Percentiles rank a stretch among this genome's conserved stretches.
Evolutionary conservation across 192 early-diverging fungal genomes (phyloP).

Genomic region (Umbelopsis vinacea): DNA sequence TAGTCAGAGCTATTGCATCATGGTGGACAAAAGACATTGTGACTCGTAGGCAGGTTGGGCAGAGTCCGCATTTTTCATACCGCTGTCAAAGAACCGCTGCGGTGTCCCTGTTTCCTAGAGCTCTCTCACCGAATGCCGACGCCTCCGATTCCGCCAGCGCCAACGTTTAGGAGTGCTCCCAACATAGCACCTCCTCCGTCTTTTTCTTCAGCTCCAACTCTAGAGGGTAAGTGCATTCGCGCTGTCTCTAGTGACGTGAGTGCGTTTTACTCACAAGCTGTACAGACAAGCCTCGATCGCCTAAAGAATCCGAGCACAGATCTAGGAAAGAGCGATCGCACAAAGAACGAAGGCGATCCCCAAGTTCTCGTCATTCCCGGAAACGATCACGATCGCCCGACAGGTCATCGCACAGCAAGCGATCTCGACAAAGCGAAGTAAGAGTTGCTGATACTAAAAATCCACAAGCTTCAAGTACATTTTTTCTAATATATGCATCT

Average conservation of each 20-base stretch:
- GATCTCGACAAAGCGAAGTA: slow-evolving; percentile 13
- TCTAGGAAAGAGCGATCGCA: background rate
- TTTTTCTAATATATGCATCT: background rate
- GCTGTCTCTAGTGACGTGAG: background rate
- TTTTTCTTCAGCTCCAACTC: slow-evolving; percentile 1
- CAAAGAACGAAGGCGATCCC: slow-evolving; percentile 3
- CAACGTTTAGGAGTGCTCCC: slow-evolving; percentile 13
- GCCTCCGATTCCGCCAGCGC: slow-evolving; percentile 5
- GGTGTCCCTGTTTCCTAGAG: background rate
- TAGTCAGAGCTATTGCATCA: background rate
- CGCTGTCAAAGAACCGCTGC: background rate
- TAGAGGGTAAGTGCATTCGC: background rate
- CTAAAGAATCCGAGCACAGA: background rate
- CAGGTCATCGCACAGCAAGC: background rate
- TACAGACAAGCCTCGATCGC: background rate
- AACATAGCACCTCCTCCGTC: background rate
- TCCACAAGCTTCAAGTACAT: background rate
- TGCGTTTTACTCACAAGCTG: background rate
- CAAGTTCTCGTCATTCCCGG: slow-evolving; percentile 17
- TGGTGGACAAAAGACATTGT: slow-evolving; percentile 13
- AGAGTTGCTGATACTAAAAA: background rate
- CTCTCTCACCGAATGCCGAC: background rate
- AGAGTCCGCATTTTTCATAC: background rate
- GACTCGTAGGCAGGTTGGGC: background rate
- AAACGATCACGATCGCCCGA: slow-evolving; percentile 20